These are phyloP conservation scores for Rhodotorula sp. DNA, from an alignment of 1,284 basidiomycete genomes.

Conservation along the genomic window DNA sequence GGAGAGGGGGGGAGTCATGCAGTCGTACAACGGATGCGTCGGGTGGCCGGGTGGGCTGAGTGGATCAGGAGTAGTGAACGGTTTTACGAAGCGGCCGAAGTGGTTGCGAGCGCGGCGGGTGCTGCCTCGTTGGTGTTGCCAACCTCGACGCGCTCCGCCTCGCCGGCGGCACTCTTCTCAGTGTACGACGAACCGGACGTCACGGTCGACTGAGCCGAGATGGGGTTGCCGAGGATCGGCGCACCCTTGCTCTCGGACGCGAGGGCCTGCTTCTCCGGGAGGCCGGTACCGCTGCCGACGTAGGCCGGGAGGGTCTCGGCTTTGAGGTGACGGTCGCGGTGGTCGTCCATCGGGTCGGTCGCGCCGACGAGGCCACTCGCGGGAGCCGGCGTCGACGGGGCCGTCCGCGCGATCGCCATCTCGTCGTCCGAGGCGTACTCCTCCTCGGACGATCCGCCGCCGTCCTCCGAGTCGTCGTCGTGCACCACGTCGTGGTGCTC, in stretches of 20 bases:
- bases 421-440: conserved; percentile 33
- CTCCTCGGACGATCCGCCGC: conserved; percentile 38
- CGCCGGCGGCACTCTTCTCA: not conserved
- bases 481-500: conserved; percentile 2
- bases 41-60: no score
- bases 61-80: not conserved
- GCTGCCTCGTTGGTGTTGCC: conserved; percentile 3
- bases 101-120: conserved; percentile 10
- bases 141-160: conserved; percentile 5
- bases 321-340: conserved; percentile 3
- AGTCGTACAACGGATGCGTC: not conserved
- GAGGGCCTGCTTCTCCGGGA: conserved; percentile 26
- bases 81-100: conserved; percentile 12
- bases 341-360: not conserved
- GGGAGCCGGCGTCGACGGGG: conserved; percentile 15
- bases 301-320: conserved; percentile 36
- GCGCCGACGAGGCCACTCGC: not conserved
- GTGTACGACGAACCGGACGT: conserved; percentile 1
- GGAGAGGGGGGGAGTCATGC: no score
- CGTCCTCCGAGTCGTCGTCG: conserved; percentile 32
- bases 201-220: not conserved
- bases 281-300: conserved; percentile 13
- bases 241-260: conserved; percentile 17
- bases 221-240: conserved; percentile 22
- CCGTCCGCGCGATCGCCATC: conserved; percentile 22